Evolutionary conservation across 2,329 filamentous ascomycete genomes (phyloP).

Genomic region (Corynespora cassiicola): DNA sequence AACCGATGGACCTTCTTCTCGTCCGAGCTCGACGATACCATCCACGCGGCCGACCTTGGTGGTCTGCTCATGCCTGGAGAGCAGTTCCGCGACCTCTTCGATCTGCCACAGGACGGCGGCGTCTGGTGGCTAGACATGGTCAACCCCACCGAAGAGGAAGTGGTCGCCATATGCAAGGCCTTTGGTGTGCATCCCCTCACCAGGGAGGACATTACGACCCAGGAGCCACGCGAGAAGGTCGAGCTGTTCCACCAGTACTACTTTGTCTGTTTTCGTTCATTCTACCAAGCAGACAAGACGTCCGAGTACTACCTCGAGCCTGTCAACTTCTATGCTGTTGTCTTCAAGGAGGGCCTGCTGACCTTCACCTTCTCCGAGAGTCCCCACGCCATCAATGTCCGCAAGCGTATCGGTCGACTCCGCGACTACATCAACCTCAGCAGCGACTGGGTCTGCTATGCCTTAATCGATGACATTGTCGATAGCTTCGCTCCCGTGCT

Average conservation of each 20-base stretch:
- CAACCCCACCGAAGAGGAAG: slow-evolving; percentile 86
- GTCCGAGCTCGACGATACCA: slow-evolving; percentile 89
- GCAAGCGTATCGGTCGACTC: slow-evolving; percentile 87
- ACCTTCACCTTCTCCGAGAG: slow-evolving; percentile 94
- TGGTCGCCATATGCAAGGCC: slow-evolving; percentile 86
- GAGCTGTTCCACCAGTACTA: slow-evolving; percentile 98
- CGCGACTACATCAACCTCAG: slow-evolving; percentile 95
- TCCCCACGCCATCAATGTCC: slow-evolving; percentile 84
- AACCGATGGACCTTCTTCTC: slow-evolving; percentile 98
- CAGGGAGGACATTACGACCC: slow-evolving; percentile 92
- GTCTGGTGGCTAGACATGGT: slow-evolving; percentile 99
- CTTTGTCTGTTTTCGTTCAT: slow-evolving; percentile 96
- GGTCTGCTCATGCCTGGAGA: slow-evolving; percentile 90
- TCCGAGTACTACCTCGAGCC: slow-evolving; percentile 87
- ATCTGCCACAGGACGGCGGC: slow-evolving; percentile 71
- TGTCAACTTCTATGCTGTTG: slow-evolving; percentile 95
- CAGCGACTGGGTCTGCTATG: slow-evolving; percentile 99
- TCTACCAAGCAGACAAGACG: slow-evolving; percentile 80
- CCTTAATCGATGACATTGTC: slow-evolving; percentile 97
- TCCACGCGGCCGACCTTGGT: slow-evolving; percentile 87
- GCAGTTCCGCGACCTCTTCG: slow-evolving; percentile 86
- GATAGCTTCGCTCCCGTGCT: slow-evolving; percentile 94
- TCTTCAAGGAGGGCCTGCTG: slow-evolving; percentile 92
- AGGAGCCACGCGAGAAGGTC: slow-evolving; percentile 97
- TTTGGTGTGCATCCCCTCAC: slow-evolving; percentile 96